Conservation (phyloP, 768 basidiomycete species). For the Paxillus rubicundulus region DNA sequence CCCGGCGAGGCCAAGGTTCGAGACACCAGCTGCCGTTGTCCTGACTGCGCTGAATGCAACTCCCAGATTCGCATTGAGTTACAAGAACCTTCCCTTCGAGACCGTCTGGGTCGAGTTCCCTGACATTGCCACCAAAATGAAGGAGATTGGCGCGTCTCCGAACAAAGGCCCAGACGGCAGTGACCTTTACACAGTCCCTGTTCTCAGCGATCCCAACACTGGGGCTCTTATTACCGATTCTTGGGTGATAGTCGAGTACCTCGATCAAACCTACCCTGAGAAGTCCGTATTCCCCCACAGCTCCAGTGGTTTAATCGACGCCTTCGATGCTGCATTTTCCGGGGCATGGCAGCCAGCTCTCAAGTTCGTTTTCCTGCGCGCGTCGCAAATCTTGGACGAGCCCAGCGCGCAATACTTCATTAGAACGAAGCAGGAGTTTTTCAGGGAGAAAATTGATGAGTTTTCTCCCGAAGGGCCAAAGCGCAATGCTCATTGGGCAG, state of each 20-base stretch:
- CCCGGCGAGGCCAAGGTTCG: constrained; percentile 37
- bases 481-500: constrained; percentile 29
- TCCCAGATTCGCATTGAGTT: constrained; percentile 30
- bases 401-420: constrained; percentile 40
- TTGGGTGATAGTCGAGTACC: constrained; percentile 33
- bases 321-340: constrained; percentile 11
- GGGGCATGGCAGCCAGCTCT: constrained; percentile 1
- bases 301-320: constrained; percentile 21
- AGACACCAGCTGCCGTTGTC: not conserved
- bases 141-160: constrained; percentile 25
- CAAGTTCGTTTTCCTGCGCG: constrained; percentile 19
- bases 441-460: constrained; percentile 40
- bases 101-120: constrained; percentile 35
- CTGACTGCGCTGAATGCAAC: not conserved
- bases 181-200: constrained; percentile 31
- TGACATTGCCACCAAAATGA: constrained; percentile 26
- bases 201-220: constrained; percentile 33
- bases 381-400: constrained; percentile 29
- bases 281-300: constrained; percentile 26
- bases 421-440: constrained; percentile 28
- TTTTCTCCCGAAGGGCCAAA: constrained; percentile 35
- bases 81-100: constrained; percentile 34
- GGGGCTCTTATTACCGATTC: constrained; percentile 30
- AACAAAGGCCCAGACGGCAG: constrained; percentile 16
- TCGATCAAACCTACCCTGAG: constrained; percentile 35